Base-by-base conservation (phyloP, 2,329 filamentous ascomycete species). In the Botrytis hyacinthi region DNA sequence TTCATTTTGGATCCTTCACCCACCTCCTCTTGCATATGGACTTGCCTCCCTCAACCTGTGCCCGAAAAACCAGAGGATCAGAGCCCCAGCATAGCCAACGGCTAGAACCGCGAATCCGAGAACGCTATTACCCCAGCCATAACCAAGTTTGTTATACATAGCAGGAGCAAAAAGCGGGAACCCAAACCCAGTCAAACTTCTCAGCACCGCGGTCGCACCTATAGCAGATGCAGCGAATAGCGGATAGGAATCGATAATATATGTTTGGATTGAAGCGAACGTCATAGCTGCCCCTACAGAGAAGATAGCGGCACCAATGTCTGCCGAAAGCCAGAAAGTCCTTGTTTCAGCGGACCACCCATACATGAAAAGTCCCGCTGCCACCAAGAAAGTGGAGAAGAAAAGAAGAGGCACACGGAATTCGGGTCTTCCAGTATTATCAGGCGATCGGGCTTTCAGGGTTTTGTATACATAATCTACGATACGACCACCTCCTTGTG, bases 401-500 rank as follows among this genome's bases (percentile, higher is more conserved):
- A 88, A 77, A 80, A 90, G 87, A 1, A 91, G 82, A 0, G 89
- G 89, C 0, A 90, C 83, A 16, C 90, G 87, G 78, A 87, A 90
- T 76, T 92, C 90, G 0, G 90, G 90, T 60, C 42, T 61, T 10
- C 76, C 76, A 29, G 68, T 68, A 29, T 66, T 68, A 82, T 75
- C 72, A 35, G 51, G 14, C 14, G 77, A 75, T 20, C 68, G 72
- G 0, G 48, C 51, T 73, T 77, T 77, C 14, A 79, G 68, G 18
- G 54, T 61, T 12, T 57, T 57, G 61, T 78, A 79, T 37, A 79
- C 74, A 40, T 72, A 51, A 22, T 90, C 84, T 68, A 83, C 79
- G 77, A 92, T 92, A 7, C 26, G 32, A n/a, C 57, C 54, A 46
- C 65, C 42, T n/a, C 73, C 77, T 68, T 79, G 78, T 7, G 77